Percentiles rank a stretch among this genome's conserved stretches.
Evolutionary conservation across 306 rosid genomes (phyloP).

Genomic region (Inga laurina): DNA sequence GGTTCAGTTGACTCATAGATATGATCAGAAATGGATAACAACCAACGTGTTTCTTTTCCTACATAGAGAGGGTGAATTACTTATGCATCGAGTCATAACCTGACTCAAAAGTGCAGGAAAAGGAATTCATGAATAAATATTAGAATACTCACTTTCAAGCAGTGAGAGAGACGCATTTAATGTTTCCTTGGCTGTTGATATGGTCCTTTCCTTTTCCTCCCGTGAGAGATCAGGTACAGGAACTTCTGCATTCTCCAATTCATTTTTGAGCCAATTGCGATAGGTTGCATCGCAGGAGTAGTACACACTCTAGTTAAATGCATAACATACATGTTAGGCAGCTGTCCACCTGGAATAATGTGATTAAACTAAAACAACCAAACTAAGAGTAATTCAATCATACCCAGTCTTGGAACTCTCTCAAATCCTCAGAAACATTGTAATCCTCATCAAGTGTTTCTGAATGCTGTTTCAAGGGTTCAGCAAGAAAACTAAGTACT

Average conservation of each 20-base stretch:
- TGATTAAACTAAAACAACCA: slow-evolving; percentile 18
- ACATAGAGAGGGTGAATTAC: slow-evolving; percentile 31
- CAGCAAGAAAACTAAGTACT: slow-evolving; percentile 90
- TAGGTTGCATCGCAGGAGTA: slow-evolving; percentile 97
- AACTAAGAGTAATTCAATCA: slow-evolving; percentile 4
- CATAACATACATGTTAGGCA: slow-evolving; percentile 7
- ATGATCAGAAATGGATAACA: slow-evolving; percentile 49
- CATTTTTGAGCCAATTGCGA: slow-evolving; percentile 95
- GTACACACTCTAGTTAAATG: slow-evolving; percentile 71
- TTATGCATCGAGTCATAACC: slow-evolving; percentile 1
- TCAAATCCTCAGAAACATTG: slow-evolving; percentile 67
- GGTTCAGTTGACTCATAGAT: slow-evolving; percentile 56
- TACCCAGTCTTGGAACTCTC: slow-evolving; percentile 98
- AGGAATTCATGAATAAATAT: slow-evolving; percentile 5
- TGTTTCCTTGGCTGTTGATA: slow-evolving; percentile 80
- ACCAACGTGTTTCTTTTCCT: slow-evolving; percentile 85
- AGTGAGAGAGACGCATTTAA: slow-evolving; percentile 69
- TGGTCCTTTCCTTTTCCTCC: slow-evolving; percentile 79
- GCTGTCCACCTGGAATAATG: slow-evolving; percentile 26
- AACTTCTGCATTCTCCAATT: slow-evolving; percentile 76
- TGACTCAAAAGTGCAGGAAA: slow-evolving; percentile 8
- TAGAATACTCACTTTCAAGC: slow-evolving; percentile 66
- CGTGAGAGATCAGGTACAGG: slow-evolving; percentile 60
- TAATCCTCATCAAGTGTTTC: slow-evolving; percentile 64
- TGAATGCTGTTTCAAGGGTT: slow-evolving; percentile 87